Conservation (phyloP, 2,329 filamentous ascomycete species). For the Diaporthe citri region DNA sequence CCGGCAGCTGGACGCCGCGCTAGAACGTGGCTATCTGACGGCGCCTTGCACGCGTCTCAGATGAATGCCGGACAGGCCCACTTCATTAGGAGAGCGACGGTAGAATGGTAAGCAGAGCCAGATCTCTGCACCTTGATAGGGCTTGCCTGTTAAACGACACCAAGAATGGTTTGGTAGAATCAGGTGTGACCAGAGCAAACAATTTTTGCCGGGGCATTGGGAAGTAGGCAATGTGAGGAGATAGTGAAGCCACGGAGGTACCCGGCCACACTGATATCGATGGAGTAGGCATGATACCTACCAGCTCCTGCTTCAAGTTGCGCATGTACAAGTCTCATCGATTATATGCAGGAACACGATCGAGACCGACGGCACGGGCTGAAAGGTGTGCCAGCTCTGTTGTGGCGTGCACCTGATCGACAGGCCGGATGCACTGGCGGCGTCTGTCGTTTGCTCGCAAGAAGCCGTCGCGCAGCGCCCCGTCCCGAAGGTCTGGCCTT, state of each 20-base stretch:
- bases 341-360: background rate
- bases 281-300: background rate
- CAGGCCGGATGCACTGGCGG: background rate
- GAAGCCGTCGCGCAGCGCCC: conserved; percentile 1
- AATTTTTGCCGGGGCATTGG: background rate
- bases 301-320: background rate
- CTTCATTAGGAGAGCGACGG: background rate
- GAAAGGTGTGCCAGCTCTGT: background rate
- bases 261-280: background rate
- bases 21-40: background rate
- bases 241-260: background rate
- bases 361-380: background rate
- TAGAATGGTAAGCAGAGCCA: background rate
- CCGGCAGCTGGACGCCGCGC: background rate
- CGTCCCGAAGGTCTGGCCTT: conserved; percentile 18
- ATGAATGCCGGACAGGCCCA: background rate
- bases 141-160: background rate
- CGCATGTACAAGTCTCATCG: background rate
- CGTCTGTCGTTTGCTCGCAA: background rate
- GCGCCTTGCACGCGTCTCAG: background rate
- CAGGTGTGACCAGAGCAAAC: background rate
- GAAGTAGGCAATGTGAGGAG: background rate
- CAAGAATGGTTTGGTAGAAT: background rate
- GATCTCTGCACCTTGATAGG: background rate
- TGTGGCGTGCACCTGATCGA: background rate